phyloP scores from a whole-genome alignment of 345 rosid species.

The Citrus unshiu region DNA sequence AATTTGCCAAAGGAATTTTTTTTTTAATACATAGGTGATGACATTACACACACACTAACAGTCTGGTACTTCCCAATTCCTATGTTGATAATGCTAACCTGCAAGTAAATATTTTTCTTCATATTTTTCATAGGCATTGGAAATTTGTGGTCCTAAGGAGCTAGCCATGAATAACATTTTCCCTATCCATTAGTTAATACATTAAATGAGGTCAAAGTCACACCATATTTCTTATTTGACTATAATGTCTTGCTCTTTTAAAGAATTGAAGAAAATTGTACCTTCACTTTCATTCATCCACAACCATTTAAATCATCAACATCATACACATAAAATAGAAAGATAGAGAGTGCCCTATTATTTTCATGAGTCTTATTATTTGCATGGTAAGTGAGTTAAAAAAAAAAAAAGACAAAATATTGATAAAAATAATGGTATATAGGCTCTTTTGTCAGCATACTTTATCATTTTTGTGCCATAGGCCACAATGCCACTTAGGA shows the following conservation, averaged over 20 bases:
- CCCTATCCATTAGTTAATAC: not conserved
- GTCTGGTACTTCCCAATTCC: not conserved
- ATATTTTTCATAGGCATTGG: not conserved
- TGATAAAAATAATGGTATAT: no score
- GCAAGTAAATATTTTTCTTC: not conserved
- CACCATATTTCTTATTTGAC: not conserved
- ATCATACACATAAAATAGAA: not conserved
- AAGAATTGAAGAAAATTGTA: not conserved
- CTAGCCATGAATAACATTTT: not conserved
- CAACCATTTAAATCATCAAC: not conserved
- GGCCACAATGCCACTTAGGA: no score
- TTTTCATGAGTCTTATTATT: not conserved
- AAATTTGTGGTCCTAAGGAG: not conserved
- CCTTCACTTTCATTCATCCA: not conserved
- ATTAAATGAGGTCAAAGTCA: slow-evolving; percentile 5
- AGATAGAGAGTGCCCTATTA: not conserved
- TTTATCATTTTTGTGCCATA: no score
- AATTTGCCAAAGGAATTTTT: not conserved
- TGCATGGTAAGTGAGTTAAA: not conserved
- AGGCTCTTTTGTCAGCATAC: no score
- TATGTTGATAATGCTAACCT: not conserved
- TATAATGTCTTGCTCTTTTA: not conserved
- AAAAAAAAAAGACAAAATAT: no score
- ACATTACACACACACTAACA: not conserved
- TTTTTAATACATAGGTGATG: not conserved